Percentiles rank a stretch among this genome's conserved stretches.
Evolutionary conservation across 192 early-diverging fungal species (phyloP).

Genomic region (Mortierella antarctica): DNA sequence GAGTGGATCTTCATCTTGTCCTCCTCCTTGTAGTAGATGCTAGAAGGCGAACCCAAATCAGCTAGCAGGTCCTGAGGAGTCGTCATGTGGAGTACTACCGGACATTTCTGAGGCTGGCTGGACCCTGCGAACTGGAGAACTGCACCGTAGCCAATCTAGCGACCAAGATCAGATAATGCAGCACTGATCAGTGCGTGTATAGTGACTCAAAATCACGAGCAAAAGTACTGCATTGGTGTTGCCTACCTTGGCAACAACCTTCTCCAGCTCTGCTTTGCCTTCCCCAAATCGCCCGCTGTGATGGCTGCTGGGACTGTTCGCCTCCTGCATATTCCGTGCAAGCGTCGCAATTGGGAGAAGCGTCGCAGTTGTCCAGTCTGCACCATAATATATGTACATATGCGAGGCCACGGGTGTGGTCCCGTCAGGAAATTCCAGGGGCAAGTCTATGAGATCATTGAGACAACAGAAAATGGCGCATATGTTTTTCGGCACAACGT

Average conservation of each 20-base stretch:
- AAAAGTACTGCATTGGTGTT: background rate
- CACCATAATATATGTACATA: slow-evolving; percentile 69
- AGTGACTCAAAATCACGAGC: background rate
- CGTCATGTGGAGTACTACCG: slow-evolving; percentile 61
- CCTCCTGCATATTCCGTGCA: slow-evolving; percentile 40
- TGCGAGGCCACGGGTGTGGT: slow-evolving; percentile 75
- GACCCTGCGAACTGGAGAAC: slow-evolving; percentile 52
- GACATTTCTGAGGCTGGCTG: slow-evolving; percentile 28
- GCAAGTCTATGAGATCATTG: slow-evolving; percentile 59
- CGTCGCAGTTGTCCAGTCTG: slow-evolving; percentile 60
- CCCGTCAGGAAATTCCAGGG: slow-evolving; percentile 78
- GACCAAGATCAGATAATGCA: background rate
- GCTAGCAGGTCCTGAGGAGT: slow-evolving; percentile 78
- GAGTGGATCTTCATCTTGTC: slow-evolving; percentile 81
- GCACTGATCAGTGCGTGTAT: background rate
- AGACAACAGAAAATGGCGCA: background rate
- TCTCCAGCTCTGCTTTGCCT: slow-evolving; percentile 57
- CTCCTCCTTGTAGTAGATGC: slow-evolving; percentile 73
- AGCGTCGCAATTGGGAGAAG: slow-evolving; percentile 49
- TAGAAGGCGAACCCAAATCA: slow-evolving; percentile 72
- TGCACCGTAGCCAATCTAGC: slow-evolving; percentile 56
- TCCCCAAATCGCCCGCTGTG: slow-evolving; percentile 50
- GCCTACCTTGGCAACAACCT: slow-evolving; percentile 61
- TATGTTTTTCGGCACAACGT: background rate
- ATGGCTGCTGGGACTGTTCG: slow-evolving; percentile 32